Evolutionary conservation across 768 basidiomycete species (phyloP).

Genomic region (Auricularia sp.): DNA sequence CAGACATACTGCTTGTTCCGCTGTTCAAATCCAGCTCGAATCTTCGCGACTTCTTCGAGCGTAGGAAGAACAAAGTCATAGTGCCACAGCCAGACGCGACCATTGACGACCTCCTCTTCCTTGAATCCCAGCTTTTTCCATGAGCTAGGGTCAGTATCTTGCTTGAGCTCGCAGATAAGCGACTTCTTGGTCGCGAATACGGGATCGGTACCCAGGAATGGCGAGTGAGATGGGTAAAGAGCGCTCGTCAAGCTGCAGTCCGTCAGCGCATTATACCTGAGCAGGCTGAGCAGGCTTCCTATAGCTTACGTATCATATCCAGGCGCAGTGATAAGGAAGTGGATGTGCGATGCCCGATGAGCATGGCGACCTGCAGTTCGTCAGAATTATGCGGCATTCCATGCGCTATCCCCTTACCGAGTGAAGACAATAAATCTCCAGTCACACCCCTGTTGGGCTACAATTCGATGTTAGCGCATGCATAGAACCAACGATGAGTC

Average conservation of each 20-base stretch:
- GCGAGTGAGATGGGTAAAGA: slow-evolving; percentile 24
- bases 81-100: slow-evolving; percentile 24
- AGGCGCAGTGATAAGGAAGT: slow-evolving; percentile 23
- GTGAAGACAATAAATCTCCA: slow-evolving; percentile 19
- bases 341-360: slow-evolving; percentile 24
- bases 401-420: slow-evolving; percentile 7
- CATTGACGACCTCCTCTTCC: slow-evolving; percentile 19
- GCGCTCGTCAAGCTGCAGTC: slow-evolving; percentile 19
- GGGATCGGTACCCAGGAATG: slow-evolving; percentile 27
- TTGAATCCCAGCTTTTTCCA: slow-evolving; percentile 23
- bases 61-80: slow-evolving; percentile 23
- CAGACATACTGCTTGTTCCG: neutral
- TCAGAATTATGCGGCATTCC: neutral
- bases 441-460: slow-evolving; percentile 23
- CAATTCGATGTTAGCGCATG: neutral
- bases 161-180: slow-evolving; percentile 20
- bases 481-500: neutral
- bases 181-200: slow-evolving; percentile 27
- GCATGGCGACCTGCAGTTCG: slow-evolving; percentile 18
- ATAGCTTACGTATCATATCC: slow-evolving; percentile 23
- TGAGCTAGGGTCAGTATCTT: slow-evolving; percentile 17
- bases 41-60: slow-evolving; percentile 19
- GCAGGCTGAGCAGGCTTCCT: neutral
- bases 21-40: slow-evolving; percentile 8
- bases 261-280: neutral